These are phyloP conservation scores for Boletus speciosus DNA, from an alignment of 768 basidiomycete species.

Conservation along the genomic window DNA sequence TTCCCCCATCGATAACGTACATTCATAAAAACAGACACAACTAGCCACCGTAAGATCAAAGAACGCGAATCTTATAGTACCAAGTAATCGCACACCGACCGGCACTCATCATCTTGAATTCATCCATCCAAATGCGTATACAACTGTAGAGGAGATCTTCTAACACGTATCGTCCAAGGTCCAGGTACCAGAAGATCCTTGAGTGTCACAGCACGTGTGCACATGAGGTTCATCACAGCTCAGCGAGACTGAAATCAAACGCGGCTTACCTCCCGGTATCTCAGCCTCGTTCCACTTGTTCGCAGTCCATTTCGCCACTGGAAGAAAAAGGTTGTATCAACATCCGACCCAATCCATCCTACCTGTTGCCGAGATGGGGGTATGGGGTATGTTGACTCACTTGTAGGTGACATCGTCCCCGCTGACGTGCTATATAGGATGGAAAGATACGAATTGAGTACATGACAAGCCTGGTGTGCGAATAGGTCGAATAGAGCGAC, in stretches of 20 bases:
- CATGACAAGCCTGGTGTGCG: too few species aligned
- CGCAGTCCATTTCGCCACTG: constrained; percentile 46
- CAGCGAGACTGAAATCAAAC: not conserved
- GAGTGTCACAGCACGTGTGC: too few species aligned
- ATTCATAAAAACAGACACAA: not conserved
- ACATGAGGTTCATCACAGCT: not conserved
- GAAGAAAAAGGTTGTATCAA: not conserved
- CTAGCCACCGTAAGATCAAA: not conserved
- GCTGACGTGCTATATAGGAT: not conserved
- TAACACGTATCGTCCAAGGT: constrained; percentile 51
- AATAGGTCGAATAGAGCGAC: constrained; percentile 1
- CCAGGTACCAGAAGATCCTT: constrained; percentile 55
- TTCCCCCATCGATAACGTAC: too few species aligned
- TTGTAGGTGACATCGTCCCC: too few species aligned
- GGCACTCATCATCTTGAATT: not conserved
- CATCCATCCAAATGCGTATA: not conserved
- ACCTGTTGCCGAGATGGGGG: too few species aligned
- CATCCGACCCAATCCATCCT: too few species aligned
- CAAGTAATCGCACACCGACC: not conserved
- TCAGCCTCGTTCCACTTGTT: constrained; percentile 46
- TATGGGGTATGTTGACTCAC: too few species aligned
- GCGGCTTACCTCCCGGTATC: constrained; percentile 26
- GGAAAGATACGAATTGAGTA: not conserved
- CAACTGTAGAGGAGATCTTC: not conserved
- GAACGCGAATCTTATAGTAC: not conserved